Percentiles rank a stretch among this genome's conserved stretches.
These are phyloP conservation scores for Xylaria grammica DNA, from an alignment of 495 filamentous ascomycete genomes.

Conservation along the genomic window DNA sequence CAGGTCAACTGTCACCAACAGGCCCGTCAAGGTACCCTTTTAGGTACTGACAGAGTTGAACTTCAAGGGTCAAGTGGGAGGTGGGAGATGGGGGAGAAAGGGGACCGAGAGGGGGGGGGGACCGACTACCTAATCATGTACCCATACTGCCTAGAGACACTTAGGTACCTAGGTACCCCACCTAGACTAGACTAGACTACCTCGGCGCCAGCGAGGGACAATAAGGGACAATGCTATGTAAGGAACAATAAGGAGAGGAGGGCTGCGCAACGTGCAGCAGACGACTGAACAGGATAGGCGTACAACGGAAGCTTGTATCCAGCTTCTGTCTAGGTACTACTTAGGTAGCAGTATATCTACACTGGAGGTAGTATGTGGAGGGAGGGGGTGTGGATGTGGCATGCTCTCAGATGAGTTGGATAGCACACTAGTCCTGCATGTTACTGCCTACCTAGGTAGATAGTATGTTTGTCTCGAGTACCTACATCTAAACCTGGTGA, in stretches of 20 bases:
- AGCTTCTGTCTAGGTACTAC: constrained; percentile 4
- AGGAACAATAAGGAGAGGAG: background rate
- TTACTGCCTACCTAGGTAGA: no score
- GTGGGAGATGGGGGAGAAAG: background rate
- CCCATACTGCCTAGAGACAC: no score
- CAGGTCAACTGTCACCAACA: constrained; percentile 19
- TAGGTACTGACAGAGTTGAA: constrained; percentile 12
- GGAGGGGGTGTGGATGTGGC: constrained; percentile 11
- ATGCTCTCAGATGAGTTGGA: constrained; percentile 16
- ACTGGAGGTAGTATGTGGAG: background rate
- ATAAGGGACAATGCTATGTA: constrained; percentile 1
- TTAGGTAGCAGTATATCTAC: no score
- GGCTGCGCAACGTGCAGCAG: constrained; percentile 3
- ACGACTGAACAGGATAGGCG: constrained; percentile 1
- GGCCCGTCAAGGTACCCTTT: constrained; percentile 4
- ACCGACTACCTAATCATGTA: no score
- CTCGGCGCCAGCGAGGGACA: no score
- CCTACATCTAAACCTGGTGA: constrained; percentile 13
- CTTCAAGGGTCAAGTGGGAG: constrained; percentile 5
- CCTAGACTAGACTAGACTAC: no score
- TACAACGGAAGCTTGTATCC: no score
- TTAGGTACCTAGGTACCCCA: no score
- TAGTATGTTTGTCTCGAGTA: constrained; percentile 12
- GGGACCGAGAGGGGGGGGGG: no score
- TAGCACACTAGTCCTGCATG: constrained; percentile 16